phyloP scores from a whole-genome alignment of 352 stramenopile species.

The Pythium brassicae region DNA sequence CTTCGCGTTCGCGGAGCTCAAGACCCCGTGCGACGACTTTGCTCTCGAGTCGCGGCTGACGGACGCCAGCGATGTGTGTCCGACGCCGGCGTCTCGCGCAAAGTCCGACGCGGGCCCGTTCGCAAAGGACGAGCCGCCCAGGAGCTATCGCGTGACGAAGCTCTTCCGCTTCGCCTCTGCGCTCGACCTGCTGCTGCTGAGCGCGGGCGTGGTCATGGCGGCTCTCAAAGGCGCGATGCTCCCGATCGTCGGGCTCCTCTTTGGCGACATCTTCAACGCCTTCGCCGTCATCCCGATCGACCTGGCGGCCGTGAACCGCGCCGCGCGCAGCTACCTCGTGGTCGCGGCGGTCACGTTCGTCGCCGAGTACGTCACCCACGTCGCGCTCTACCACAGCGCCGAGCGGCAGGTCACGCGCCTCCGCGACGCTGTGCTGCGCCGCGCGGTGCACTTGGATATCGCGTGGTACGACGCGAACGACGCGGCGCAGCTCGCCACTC shows the following conservation, averaged over 20 bases:
- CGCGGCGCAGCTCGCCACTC: slow-evolving; percentile 16
- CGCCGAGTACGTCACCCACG: slow-evolving; percentile 15
- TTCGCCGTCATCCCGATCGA: slow-evolving; percentile 12
- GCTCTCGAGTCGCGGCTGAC: no score
- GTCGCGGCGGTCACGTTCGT: slow-evolving; percentile 13
- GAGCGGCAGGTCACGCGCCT: slow-evolving; percentile 22
- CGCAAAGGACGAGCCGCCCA: background rate
- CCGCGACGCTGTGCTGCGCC: slow-evolving; percentile 10
- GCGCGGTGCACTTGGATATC: slow-evolving; percentile 23
- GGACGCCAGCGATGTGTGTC: background rate
- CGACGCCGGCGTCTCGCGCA: background rate
- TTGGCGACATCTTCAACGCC: slow-evolving; percentile 15
- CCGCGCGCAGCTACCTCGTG: slow-evolving; percentile 13
- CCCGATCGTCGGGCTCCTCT: slow-evolving; percentile 7
- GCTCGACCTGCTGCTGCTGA: background rate
- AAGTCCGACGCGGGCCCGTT: background rate
- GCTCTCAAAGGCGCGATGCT: background rate
- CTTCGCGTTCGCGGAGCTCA: background rate
- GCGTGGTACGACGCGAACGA: slow-evolving; percentile 21
- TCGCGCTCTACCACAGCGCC: slow-evolving; percentile 12
- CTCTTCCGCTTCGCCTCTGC: background rate
- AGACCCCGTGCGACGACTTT: background rate
- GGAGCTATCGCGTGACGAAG: background rate
- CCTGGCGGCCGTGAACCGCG: slow-evolving; percentile 8
- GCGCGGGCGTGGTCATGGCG: background rate